These are phyloP conservation scores for Dianthus caryophyllus DNA, from an alignment of 148 eudicot species.

Conservation along the genomic window DNA sequence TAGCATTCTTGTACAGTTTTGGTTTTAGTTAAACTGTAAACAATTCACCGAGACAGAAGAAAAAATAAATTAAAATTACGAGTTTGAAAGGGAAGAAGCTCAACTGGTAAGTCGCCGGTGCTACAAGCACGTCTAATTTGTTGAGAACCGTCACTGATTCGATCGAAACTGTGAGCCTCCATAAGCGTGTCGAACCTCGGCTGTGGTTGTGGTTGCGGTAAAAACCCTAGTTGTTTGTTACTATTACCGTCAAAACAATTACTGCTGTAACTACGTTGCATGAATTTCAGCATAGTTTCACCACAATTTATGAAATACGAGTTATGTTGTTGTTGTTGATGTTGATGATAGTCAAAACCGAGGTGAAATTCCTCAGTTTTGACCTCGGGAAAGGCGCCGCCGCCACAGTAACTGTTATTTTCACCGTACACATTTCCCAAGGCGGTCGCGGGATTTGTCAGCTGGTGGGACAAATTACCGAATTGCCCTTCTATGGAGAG, in stretches of 20 bases:
- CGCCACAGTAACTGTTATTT: conserved; percentile 15
- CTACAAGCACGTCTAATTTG: conserved; percentile 80
- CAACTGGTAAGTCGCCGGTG: conserved; percentile 85
- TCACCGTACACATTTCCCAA: conserved; percentile 22
- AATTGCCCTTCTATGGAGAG: conserved; percentile 39
- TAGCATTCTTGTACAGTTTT: too few relatives aligned
- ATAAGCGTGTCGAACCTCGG: conserved; percentile 36
- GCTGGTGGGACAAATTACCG: conserved; percentile 20
- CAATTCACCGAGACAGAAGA: too few relatives aligned
- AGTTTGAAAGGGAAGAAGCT: background rate
- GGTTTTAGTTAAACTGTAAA: too few relatives aligned
- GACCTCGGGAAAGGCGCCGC: conserved; percentile 37
- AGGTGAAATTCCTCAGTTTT: conserved; percentile 61
- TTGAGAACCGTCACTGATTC: conserved; percentile 33
- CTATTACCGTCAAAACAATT: conserved; percentile 45
- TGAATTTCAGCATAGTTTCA: conserved; percentile 39
- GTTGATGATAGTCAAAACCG: conserved; percentile 25
- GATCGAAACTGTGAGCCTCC: conserved; percentile 23
- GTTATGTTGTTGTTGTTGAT: background rate
- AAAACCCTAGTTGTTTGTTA: conserved; percentile 27
- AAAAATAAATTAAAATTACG: too few relatives aligned
- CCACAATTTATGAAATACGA: conserved; percentile 26
- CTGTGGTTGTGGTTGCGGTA: conserved; percentile 43
- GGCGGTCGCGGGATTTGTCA: conserved; percentile 19
- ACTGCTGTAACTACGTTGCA: conserved; percentile 72